Evolutionary conservation across 441 rosid species (phyloP), one percentile per base, ranked within the genome.

Genomic region (Breynia disticha): DNA sequence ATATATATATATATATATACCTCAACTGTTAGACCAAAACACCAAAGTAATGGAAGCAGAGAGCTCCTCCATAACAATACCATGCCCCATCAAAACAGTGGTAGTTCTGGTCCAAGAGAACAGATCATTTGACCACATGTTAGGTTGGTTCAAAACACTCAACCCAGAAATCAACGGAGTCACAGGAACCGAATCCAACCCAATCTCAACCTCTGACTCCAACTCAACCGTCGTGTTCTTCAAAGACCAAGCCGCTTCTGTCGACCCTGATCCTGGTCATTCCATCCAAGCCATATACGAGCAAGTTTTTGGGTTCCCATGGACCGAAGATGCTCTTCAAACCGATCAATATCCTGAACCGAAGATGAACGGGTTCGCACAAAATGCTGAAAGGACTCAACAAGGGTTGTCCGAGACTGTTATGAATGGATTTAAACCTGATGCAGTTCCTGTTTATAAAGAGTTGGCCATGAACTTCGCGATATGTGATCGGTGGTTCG

Each of bases 231-330:
- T 24, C 32, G 7, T 90, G 45, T 64, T 55, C 62, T 86, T 78
- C 53, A 56, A 71, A 9, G 76, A 86, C 56, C 67, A 72, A 7
- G 68, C 95, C 5, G 79, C 73, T 9, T 78, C 80, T 67, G 72
- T 86, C 32, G 95, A 86, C 63, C 89, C 90, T 1, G 95, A 90
- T 56, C 97, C 97, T 0, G 94, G 86, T 42, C 97, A 90, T 75
- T 82, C 97, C 16, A 75, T 86, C 62, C 87, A 90, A 72, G 90
- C 80, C 51, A 82, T 84, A 10, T 90, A 90, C 73, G 97, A 86
- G 72, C 94, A 90, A 46, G 86, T 84, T 9, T 86, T 86, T 45
- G 97, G 97, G 0, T 69, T 73, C 49, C 68, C 75, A 0, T 90
- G 90, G 81, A 74, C 60, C 17, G 44, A 41, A 15, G 55, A 42